Conservation (phyloP, 495 filamentous ascomycete species). For the Neurospora sublineolata region DNA sequence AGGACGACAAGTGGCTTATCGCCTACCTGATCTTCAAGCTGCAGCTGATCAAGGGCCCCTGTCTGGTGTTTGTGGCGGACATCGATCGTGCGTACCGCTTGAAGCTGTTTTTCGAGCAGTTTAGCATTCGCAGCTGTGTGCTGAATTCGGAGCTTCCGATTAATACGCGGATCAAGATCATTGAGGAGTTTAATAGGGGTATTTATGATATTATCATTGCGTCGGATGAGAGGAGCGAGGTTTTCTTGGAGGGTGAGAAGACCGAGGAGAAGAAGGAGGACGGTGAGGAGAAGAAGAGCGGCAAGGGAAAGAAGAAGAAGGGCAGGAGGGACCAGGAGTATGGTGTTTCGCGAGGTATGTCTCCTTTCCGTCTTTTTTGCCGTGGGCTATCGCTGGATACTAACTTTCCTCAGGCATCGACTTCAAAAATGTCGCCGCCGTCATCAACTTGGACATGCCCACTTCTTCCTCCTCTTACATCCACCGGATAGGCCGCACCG, state of each 20-base stretch:
- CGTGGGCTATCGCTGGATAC: background rate
- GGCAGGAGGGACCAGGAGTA: conserved; percentile 61
- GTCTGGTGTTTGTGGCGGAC: conserved; percentile 86
- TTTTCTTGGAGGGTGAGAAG: conserved; percentile 52
- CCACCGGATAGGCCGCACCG: conserved; percentile 90
- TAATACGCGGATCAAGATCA: conserved; percentile 83
- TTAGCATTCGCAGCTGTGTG: conserved; percentile 86
- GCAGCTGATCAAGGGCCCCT: conserved; percentile 87
- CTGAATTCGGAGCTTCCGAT: conserved; percentile 92
- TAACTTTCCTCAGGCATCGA: conserved; percentile 47
- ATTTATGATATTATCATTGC: conserved; percentile 93
- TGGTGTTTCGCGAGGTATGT: conserved; percentile 66
- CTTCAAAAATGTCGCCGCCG: conserved; percentile 86
- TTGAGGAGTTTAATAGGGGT: conserved; percentile 79
- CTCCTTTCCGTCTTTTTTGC: no score
- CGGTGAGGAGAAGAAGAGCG: conserved; percentile 1
- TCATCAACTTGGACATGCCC: conserved; percentile 95
- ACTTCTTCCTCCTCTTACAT: conserved; percentile 79
- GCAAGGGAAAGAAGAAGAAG: conserved; percentile 20
- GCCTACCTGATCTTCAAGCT: conserved; percentile 91
- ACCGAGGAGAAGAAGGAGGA: conserved; percentile 21
- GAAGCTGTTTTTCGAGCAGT: conserved; percentile 94
- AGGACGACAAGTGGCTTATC: conserved; percentile 95
- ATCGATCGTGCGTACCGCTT: conserved; percentile 88
- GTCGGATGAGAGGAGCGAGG: conserved; percentile 74